Percentiles rank a stretch among this genome's conserved stretches.
Evolutionary conservation across 371 early-diverging fungal genomes (phyloP).

Genomic region (Mucor sp.): DNA sequence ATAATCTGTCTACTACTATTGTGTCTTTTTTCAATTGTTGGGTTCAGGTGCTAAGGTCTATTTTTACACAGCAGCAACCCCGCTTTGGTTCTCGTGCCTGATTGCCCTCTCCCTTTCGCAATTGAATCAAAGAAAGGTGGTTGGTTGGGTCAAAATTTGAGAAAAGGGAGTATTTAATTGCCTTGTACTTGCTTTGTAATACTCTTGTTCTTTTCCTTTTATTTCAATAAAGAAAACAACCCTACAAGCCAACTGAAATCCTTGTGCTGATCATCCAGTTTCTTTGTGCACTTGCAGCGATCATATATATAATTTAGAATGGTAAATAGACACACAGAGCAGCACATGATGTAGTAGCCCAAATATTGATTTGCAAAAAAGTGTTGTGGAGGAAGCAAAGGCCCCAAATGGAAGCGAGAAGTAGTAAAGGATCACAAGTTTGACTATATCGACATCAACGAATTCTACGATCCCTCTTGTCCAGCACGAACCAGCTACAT

Average conservation of each 20-base stretch:
- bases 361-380: background rate
- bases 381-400: slow-evolving; percentile 23
- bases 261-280: background rate
- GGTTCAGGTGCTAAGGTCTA: background rate
- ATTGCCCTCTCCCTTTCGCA: background rate
- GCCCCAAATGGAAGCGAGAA: slow-evolving; percentile 81
- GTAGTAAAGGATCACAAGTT: slow-evolving; percentile 87
- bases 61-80: slow-evolving; percentile 2
- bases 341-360: background rate
- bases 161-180: slow-evolving; percentile 1
- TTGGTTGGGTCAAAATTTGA: background rate
- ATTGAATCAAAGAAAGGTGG: background rate
- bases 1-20: background rate
- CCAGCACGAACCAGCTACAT: slow-evolving; percentile 55
- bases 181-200: background rate
- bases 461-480: slow-evolving; percentile 66
- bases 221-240: background rate
- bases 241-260: background rate
- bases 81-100: slow-evolving; percentile 2
- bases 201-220: background rate
- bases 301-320: background rate
- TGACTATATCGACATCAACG: slow-evolving; percentile 85
- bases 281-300: background rate
- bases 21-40: background rate
- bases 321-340: background rate